Conservation (phyloP, 78 protist genomes). For the Guillardia theta region DNA sequence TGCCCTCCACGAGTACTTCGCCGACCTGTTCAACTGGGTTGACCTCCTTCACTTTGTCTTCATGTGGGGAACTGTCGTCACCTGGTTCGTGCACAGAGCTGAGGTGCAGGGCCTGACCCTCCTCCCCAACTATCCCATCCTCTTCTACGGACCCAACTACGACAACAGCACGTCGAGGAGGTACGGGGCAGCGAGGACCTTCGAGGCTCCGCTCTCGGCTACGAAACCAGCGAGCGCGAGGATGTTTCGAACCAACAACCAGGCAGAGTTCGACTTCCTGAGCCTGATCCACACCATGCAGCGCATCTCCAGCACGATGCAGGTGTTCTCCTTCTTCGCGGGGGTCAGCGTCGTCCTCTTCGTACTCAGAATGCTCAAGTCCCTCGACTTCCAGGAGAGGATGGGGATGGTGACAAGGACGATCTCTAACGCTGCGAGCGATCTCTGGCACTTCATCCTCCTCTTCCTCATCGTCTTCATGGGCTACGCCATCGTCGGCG, state of each 20-base stretch:
- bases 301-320: too few species aligned
- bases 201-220: too few species aligned
- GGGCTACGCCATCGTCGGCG: too few species aligned
- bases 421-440: neutral
- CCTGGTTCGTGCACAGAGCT: neutral
- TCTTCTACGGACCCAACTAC: too few species aligned
- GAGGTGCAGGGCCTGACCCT: too few species aligned
- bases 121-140: neutral
- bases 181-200: too few species aligned
- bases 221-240: too few species aligned
- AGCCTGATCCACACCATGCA: too few species aligned
- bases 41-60: neutral
- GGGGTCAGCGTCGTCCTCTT: neutral
- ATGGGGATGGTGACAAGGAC: too few species aligned
- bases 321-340: neutral
- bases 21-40: neutral
- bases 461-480: neutral
- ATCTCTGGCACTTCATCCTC: neutral
- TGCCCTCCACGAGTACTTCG: neutral
- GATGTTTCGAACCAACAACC: too few species aligned
- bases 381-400: slow-evolving; percentile 25
- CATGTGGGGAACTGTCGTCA: neutral
- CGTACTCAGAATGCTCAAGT: neutral
- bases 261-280: too few species aligned
- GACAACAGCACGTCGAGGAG: too few species aligned